Conservation (phyloP, 306 rosid species). For the Spatholobus suberectus region DNA sequence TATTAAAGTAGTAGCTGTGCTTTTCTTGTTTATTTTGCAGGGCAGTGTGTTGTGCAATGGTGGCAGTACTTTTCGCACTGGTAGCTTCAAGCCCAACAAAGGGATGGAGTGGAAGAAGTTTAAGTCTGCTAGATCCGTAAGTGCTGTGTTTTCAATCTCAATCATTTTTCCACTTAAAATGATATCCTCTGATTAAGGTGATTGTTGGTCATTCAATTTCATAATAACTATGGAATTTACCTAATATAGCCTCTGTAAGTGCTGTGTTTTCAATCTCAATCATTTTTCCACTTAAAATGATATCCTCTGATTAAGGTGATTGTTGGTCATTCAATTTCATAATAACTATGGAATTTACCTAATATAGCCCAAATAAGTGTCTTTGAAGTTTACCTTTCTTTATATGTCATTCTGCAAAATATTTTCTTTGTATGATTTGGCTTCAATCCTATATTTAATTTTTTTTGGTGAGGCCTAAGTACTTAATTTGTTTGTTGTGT, state of each 20-base stretch:
- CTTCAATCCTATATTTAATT: too few relatives aligned
- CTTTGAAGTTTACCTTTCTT: conserved; percentile 3
- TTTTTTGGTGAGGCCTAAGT: too few relatives aligned
- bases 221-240: background rate
- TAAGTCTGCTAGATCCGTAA: conserved; percentile 97
- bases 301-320: conserved; percentile 33
- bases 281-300: conserved; percentile 8
- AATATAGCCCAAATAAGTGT: conserved; percentile 12
- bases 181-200: conserved; percentile 25
- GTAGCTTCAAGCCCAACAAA: conserved; percentile 98
- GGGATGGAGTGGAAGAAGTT: conserved; percentile 99
- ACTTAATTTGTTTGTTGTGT: conserved; percentile 36
- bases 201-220: conserved; percentile 35
- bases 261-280: too few relatives aligned
- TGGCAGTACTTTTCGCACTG: conserved; percentile 86
- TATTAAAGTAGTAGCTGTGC: conserved; percentile 34
- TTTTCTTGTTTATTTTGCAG: conserved; percentile 61
- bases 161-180: conserved; percentile 19
- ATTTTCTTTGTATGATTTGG: conserved; percentile 24
- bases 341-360: background rate
- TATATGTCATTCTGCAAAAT: conserved; percentile 7
- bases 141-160: conserved; percentile 47
- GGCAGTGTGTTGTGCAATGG: conserved; percentile 69
- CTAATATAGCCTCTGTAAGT: conserved; percentile 23
- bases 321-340: conserved; percentile 30